Evolutionary conservation across 2,329 filamentous ascomycete species (phyloP).

Genomic region (Coniella lustricola): DNA sequence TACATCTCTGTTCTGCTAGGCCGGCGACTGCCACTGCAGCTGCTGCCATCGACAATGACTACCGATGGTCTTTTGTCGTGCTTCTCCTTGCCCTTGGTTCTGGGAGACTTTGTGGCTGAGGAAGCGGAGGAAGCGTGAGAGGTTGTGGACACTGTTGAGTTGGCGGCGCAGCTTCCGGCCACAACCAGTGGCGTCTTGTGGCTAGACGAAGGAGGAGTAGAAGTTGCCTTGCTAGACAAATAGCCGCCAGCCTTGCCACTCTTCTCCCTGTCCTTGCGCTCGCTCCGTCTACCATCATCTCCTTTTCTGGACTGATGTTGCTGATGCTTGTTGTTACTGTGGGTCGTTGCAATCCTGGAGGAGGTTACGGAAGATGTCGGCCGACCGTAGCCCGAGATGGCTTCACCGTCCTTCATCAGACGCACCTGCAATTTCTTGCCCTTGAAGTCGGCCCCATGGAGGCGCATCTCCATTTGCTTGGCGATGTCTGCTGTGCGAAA

Average conservation of each 20-base stretch:
- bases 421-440: constrained; percentile 12
- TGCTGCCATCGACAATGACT: constrained; percentile 15
- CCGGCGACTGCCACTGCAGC: neutral
- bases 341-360: neutral
- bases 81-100: neutral
- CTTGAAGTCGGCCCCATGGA: constrained; percentile 14
- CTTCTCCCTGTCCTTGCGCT: constrained; percentile 12
- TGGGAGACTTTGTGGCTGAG: neutral
- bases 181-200: constrained; percentile 6
- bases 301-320: constrained; percentile 6
- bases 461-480: constrained; percentile 6
- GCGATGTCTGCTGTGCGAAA: constrained; percentile 13
- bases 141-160: constrained; percentile 3
- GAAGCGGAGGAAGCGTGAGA: neutral
- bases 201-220: constrained; percentile 3
- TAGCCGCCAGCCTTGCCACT: constrained; percentile 1
- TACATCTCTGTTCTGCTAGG: no score
- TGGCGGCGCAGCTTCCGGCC: neutral
- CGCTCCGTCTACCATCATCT: constrained; percentile 1
- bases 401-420: constrained; percentile 15
- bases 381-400: neutral
- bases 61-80: constrained; percentile 11
- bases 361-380: neutral
- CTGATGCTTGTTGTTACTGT: constrained; percentile 4
- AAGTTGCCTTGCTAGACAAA: neutral